Percentiles rank a stretch among this genome's conserved stretches.
Evolutionary conservation across 495 filamentous ascomycete species (phyloP).

Genomic region (Daldinia childiae): DNA sequence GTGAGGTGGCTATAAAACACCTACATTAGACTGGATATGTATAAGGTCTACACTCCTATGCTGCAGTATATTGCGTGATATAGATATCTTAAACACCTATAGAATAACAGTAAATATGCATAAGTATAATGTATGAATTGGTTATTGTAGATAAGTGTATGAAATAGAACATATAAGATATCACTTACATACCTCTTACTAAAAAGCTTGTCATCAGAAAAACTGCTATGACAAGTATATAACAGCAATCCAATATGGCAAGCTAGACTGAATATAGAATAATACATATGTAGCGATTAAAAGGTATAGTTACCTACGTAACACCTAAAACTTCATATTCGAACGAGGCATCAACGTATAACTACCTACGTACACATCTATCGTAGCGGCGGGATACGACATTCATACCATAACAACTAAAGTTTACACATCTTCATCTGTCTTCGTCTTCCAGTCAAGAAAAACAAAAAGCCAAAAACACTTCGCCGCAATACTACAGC

Average conservation of each 20-base stretch:
- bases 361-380: neutral
- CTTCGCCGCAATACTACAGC: constrained; percentile 11
- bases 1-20: neutral
- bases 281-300: neutral
- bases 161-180: too few species aligned
- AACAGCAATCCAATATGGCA: neutral
- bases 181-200: too few species aligned
- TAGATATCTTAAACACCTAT: neutral
- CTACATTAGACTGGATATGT: neutral
- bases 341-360: neutral
- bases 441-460: neutral
- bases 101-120: neutral
- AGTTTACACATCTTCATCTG: neutral
- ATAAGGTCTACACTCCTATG: neutral
- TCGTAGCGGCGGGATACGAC: neutral
- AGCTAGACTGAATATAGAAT: neutral
- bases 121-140: too few species aligned
- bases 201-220: too few species aligned
- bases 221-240: neutral
- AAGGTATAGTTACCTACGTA: neutral
- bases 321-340: neutral
- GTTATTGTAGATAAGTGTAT: too few species aligned
- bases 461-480: neutral
- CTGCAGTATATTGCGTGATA: neutral
- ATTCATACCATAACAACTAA: neutral